Conservation (phyloP, 176 grass and related monocot species). For the Bonia amplexicaulis region DNA sequence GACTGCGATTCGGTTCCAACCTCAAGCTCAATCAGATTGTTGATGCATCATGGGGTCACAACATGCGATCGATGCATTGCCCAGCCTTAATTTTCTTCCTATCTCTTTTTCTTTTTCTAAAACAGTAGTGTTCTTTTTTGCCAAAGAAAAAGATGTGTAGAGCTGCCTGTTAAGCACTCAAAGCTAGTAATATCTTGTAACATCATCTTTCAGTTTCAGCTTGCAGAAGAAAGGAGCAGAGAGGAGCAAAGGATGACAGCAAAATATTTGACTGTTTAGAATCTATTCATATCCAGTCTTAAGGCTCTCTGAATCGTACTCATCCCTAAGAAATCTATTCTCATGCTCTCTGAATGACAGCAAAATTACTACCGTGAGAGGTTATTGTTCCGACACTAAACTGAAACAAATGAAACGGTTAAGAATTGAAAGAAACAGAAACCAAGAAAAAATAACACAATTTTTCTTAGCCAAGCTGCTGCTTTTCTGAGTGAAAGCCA, state of each 20-base stretch:
- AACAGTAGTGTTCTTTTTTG: neutral
- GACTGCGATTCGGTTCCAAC: conserved; percentile 33
- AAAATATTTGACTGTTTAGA: neutral
- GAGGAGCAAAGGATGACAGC: neutral
- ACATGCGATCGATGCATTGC: neutral
- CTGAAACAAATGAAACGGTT: neutral
- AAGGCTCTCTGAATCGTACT: neutral
- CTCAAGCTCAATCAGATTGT: neutral
- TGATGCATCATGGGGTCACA: neutral
- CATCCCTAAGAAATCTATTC: neutral
- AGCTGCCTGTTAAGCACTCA: neutral
- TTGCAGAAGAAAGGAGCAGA: neutral
- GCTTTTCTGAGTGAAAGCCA: neutral
- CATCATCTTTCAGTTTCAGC: neutral
- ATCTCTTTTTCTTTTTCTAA: neutral
- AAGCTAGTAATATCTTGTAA: neutral
- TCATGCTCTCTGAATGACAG: neutral
- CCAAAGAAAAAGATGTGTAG: neutral
- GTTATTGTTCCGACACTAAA: neutral
- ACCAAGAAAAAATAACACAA: neutral
- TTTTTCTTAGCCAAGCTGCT: neutral
- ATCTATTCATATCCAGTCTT: neutral
- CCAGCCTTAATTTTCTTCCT: neutral
- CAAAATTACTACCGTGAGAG: neutral
- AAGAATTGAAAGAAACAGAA: neutral